These are phyloP conservation scores for Primulina tabacum DNA, from an alignment of 257 asterid species.

Conservation along the genomic window DNA sequence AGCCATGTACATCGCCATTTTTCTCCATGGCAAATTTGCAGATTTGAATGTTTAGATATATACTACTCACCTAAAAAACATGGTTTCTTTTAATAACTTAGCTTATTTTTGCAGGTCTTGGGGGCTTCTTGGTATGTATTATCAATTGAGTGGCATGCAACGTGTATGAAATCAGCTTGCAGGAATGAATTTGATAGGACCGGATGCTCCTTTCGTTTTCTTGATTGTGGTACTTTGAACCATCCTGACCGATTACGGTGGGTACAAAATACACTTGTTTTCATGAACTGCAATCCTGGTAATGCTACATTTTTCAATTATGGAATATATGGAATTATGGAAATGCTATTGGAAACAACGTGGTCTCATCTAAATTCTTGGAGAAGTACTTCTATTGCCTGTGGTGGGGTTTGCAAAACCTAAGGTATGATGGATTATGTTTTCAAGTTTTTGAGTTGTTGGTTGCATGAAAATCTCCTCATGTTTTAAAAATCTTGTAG, in stretches of 20 bases:
- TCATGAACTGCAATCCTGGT: slow-evolving; percentile 55
- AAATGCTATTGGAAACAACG: slow-evolving; percentile 59
- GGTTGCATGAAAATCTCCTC: neutral
- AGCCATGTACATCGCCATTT: slow-evolving; percentile 56
- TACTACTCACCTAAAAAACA: neutral
- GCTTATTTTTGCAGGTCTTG: slow-evolving; percentile 43
- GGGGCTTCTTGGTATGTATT: slow-evolving; percentile 86
- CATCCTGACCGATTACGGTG: slow-evolving; percentile 45
- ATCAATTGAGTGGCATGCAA: slow-evolving; percentile 69
- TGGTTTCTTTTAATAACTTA: slow-evolving; percentile 3
- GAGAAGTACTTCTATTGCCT: slow-evolving; percentile 77
- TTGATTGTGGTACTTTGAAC: slow-evolving; percentile 62
- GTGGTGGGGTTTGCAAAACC: slow-evolving; percentile 92
- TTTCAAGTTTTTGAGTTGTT: neutral
- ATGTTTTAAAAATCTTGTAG: neutral
- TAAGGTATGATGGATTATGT: slow-evolving; percentile 44
- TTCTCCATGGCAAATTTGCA: neutral
- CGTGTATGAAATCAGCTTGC: slow-evolving; percentile 79
- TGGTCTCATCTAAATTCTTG: slow-evolving; percentile 57
- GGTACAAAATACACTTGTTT: slow-evolving; percentile 54
- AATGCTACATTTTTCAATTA: slow-evolving; percentile 50
- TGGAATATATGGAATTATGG: slow-evolving; percentile 55
- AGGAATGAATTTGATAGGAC: slow-evolving; percentile 35
- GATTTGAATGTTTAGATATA: neutral
- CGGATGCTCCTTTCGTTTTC: slow-evolving; percentile 53